A percentile compares a stretch with the other conserved stretches of the same genome.
Evolutionary conservation across 768 basidiomycete species (phyloP).

Genomic region (Suillus tomentosus): DNA sequence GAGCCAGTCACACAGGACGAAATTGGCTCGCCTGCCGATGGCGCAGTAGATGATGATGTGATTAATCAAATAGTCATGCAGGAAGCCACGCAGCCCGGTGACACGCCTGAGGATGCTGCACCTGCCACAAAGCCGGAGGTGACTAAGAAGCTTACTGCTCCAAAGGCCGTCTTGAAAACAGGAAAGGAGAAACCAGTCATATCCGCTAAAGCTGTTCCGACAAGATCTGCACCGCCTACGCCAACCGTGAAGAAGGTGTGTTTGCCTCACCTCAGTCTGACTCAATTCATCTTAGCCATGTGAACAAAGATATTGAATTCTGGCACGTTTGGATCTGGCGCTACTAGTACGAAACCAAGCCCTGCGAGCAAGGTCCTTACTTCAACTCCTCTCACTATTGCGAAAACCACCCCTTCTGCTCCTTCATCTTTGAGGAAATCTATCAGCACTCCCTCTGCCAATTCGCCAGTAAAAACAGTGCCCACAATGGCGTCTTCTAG

Average conservation of each 20-base stretch:
- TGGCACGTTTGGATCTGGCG: slow-evolving; percentile 64
- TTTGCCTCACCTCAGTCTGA: slow-evolving; percentile 21
- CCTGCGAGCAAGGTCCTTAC: slow-evolving; percentile 44
- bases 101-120: slow-evolving; percentile 21
- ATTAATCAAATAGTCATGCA: slow-evolving; percentile 19
- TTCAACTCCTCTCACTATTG: slow-evolving; percentile 33
- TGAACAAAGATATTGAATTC: slow-evolving; percentile 58
- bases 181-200: slow-evolving; percentile 38
- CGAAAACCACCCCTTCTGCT: slow-evolving; percentile 29
- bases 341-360: slow-evolving; percentile 41
- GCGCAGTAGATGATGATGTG: slow-evolving; percentile 22
- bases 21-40: slow-evolving; percentile 18
- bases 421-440: slow-evolving; percentile 33
- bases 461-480: slow-evolving; percentile 34
- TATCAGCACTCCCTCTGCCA: slow-evolving; percentile 29
- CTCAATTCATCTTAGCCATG: slow-evolving; percentile 31
- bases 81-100: slow-evolving; percentile 29
- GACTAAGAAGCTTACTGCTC: slow-evolving; percentile 29
- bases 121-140: slow-evolving; percentile 21
- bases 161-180: slow-evolving; percentile 28
- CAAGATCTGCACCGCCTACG: slow-evolving; percentile 53
- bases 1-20: slow-evolving; percentile 24
- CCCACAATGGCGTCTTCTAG: slow-evolving; percentile 34
- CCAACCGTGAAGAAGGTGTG: slow-evolving; percentile 71
- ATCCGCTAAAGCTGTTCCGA: slow-evolving; percentile 43